Base-by-base conservation (phyloP, 2,329 filamentous ascomycete species). In the Grosmannia serpens region DNA sequence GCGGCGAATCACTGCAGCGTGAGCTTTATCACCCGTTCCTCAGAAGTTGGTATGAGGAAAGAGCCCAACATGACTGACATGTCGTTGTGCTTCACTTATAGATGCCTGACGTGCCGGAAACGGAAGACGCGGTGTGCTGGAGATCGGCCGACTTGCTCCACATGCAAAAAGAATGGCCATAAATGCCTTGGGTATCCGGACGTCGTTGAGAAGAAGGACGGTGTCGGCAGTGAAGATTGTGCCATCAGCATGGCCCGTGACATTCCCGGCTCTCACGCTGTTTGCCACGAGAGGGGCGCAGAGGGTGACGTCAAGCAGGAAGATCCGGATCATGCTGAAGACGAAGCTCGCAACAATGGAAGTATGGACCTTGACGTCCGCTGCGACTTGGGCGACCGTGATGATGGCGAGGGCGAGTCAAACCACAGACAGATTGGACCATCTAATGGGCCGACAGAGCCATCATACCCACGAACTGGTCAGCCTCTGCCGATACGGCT, bases 1-100 rank as follows among this genome's bases (percentile, higher is more conserved):
- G 65, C 81, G 88, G 68, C 80, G 88, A 66, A 88, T 92, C 67
- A 89, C 86, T 73, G 86, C 88, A 67, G 88, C 88, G 83, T 88
- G 78, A 71, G 84, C 79, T 62, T 1, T 26, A 8, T 26, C 15
- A 26, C 4, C 46, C n/a, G 15, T 31, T 47, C 33, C 51, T 20
- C 17, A 13, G 24, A 24, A 13, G 7, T 11, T n/a, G 7, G n/a
- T 22, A 9, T 46, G 4, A 24, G 10, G 20, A n/a, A n/a, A 27
- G 47, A 15, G 4, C 6, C 26, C 4, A 46, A 3, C 33, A 6
- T 24, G 41, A 31, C 24, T 6, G 35, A 6, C 53, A 44, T 6
- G 3, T 17, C 24, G 13, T 26, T 41, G 53, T 58, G 56, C 15
- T 26, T 29, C 17, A 17, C 8, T 8, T 35, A 27, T 65, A 87